Conservation (phyloP, 1,284 basidiomycete genomes). For the Schizophyllum amplum region DNA sequence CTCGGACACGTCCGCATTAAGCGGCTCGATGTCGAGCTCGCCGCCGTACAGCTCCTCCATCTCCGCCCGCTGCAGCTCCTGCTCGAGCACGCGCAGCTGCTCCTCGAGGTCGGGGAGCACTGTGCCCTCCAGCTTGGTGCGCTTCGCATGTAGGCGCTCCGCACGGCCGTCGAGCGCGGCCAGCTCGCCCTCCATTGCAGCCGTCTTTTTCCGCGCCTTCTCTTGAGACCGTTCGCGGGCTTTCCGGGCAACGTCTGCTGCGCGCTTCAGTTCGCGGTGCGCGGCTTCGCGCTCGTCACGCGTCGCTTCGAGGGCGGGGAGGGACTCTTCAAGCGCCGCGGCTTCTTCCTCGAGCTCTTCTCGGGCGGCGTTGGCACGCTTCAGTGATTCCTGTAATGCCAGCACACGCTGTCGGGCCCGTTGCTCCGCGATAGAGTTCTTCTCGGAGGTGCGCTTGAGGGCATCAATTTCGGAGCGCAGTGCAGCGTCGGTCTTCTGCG, state of each 20-base stretch:
- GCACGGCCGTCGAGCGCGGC: constrained; percentile 36
- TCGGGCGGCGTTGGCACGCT: constrained; percentile 53
- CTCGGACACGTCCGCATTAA: constrained; percentile 15
- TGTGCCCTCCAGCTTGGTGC: constrained; percentile 42
- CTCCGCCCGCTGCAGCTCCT: constrained; percentile 40
- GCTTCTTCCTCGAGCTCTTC: constrained; percentile 46
- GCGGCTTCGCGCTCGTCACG: constrained; percentile 39
- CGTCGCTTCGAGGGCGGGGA: constrained; percentile 38
- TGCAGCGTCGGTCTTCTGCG: constrained; percentile 66
- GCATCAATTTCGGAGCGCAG: constrained; percentile 69
- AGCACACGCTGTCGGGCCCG: constrained; percentile 68
- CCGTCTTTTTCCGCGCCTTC: constrained; percentile 45
- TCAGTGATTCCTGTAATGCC: constrained; percentile 69
- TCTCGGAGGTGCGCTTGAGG: constrained; percentile 66
- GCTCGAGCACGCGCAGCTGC: constrained; percentile 39
- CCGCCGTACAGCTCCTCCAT: constrained; percentile 3
- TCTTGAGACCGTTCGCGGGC: constrained; percentile 45
- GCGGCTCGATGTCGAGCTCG: constrained; percentile 3
- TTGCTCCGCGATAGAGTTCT: constrained; percentile 53
- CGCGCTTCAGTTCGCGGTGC: constrained; percentile 30
- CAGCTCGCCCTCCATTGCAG: constrained; percentile 39
- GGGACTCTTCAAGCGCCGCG: constrained; percentile 39
- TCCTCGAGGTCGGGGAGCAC: constrained; percentile 47
- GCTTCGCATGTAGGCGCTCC: constrained; percentile 44
- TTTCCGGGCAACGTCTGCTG: constrained; percentile 31